These are phyloP conservation scores for Xanthoconium stramineum DNA, from an alignment of 768 basidiomycete genomes.

Conservation along the genomic window DNA sequence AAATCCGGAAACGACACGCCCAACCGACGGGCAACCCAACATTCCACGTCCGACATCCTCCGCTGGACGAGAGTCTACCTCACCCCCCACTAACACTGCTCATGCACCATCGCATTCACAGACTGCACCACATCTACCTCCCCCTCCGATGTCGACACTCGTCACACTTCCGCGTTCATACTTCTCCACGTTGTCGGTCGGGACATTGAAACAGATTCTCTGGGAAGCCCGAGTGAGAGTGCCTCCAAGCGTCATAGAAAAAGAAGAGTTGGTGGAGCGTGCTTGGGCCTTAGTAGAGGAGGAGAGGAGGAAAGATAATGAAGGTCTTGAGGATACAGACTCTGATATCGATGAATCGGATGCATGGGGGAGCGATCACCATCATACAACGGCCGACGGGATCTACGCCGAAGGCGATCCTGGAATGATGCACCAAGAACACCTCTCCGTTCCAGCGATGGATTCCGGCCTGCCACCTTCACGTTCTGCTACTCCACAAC, in stretches of 20 bases:
- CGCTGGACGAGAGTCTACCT: slow-evolving; percentile 9
- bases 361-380: background rate
- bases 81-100: slow-evolving; percentile 5
- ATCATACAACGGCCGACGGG: background rate
- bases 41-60: slow-evolving; percentile 20
- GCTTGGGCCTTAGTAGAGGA: slow-evolving; percentile 61
- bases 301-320: slow-evolving; percentile 53
- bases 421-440: slow-evolving; percentile 4
- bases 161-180: slow-evolving; percentile 56
- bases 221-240: slow-evolving; percentile 76
- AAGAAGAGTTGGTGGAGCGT: slow-evolving; percentile 75
- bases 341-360: slow-evolving; percentile 26
- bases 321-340: slow-evolving; percentile 28
- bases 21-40: background rate
- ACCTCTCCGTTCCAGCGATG: background rate
- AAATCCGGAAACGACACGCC: slow-evolving; percentile 10
- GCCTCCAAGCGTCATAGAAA: slow-evolving; percentile 63
- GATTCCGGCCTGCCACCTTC: background rate
- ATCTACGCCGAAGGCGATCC: background rate
- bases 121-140: slow-evolving; percentile 33
- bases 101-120: slow-evolving; percentile 23
- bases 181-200: slow-evolving; percentile 62
- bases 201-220: slow-evolving; percentile 72
- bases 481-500: slow-evolving; percentile 14
- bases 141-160: slow-evolving; percentile 62